Evolutionary conservation across 345 rosid species (phyloP).

Genomic region (Lepidium sativum): DNA sequence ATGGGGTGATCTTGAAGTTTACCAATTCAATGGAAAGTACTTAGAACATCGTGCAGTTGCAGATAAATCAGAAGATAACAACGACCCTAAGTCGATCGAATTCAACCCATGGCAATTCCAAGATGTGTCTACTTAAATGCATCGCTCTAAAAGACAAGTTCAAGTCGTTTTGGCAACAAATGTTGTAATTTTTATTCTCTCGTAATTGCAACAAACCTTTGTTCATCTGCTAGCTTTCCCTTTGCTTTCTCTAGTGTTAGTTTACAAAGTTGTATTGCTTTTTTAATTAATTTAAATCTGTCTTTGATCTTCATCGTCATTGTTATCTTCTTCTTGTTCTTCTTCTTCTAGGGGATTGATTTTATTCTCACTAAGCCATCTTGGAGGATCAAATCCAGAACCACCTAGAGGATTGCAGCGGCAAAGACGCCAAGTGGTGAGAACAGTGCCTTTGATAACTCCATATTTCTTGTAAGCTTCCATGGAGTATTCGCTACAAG

Average conservation of each 20-base stretch:
- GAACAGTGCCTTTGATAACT: constrained; percentile 52
- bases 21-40: constrained; percentile 68
- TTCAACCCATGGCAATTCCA: constrained; percentile 78
- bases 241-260: constrained; percentile 13
- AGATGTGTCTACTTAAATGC: constrained; percentile 22
- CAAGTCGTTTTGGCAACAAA: constrained; percentile 10
- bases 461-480: constrained; percentile 93
- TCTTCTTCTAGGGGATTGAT: constrained; percentile 28
- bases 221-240: neutral
- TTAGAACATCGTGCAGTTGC: constrained; percentile 39
- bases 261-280: constrained; percentile 9
- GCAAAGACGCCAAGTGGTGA: constrained; percentile 81
- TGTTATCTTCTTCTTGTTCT: neutral
- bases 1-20: constrained; percentile 83
- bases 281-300: neutral
- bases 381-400: constrained; percentile 81
- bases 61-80: constrained; percentile 40
- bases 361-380: constrained; percentile 71
- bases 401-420: constrained; percentile 96
- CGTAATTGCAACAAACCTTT: constrained; percentile 5
- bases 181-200: constrained; percentile 25
- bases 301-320: constrained; percentile 9
- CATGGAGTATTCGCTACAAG: constrained; percentile 92
- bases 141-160: neutral
- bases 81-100: constrained; percentile 29